These are phyloP conservation scores for Adenanthera pavonina DNA, from an alignment of 306 rosid species.

Conservation along the genomic window DNA sequence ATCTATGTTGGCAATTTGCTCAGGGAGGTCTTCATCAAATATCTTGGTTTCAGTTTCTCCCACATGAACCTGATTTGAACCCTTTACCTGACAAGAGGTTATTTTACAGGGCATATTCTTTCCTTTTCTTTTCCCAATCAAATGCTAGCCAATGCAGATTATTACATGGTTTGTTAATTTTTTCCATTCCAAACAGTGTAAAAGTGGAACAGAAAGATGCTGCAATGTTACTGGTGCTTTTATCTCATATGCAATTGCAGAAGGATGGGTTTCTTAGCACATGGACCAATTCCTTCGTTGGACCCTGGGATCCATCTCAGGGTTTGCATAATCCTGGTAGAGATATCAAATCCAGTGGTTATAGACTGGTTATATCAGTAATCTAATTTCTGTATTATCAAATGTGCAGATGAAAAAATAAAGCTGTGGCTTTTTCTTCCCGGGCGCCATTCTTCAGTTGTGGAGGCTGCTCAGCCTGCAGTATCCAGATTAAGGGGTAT, in stretches of 20 bases:
- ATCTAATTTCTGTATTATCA: conserved; percentile 42
- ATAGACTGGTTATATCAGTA: conserved; percentile 34
- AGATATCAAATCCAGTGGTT: conserved; percentile 41
- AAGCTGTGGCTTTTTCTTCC: conserved; percentile 98
- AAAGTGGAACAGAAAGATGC: conserved; percentile 86
- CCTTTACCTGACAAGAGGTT: conserved; percentile 84
- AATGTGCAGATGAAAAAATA: conserved; percentile 82
- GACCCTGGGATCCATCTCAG: conserved; percentile 99
- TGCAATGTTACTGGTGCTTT: conserved; percentile 79
- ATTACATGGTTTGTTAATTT: conserved; percentile 8
- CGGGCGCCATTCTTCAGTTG: conserved; percentile 81
- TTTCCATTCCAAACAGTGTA: conserved; percentile 49
- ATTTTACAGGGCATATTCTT: conserved; percentile 18
- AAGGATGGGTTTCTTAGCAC: conserved; percentile 87
- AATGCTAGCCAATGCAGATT: neutral
- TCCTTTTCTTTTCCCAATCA: conserved; percentile 10
- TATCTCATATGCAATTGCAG: conserved; percentile 89
- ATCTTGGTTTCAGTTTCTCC: conserved; percentile 97
- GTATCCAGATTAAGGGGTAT: conserved; percentile 87
- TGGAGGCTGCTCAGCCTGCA: conserved; percentile 78
- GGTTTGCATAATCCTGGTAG: conserved; percentile 98
- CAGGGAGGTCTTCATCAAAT: conserved; percentile 90
- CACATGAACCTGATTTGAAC: conserved; percentile 81
- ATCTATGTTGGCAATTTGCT: conserved; percentile 36
- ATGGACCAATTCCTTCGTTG: conserved; percentile 98